Evolutionary conservation across 345 rosid genomes (phyloP), one percentile per base, ranked within the genome.

Genomic region (Crucihimalaya himalaica): DNA sequence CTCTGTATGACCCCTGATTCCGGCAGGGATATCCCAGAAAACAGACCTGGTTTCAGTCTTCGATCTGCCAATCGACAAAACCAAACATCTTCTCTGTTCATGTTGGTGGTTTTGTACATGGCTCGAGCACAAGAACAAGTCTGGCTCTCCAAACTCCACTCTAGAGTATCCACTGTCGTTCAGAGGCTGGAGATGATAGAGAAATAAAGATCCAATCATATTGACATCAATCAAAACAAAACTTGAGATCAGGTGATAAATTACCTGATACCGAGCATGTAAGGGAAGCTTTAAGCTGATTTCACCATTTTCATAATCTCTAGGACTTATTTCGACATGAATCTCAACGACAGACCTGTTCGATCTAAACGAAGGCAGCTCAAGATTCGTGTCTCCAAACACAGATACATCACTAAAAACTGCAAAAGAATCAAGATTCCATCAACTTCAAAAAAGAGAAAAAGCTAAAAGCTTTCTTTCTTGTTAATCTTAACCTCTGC

Each of bases 361-460:
- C 23, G 97, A 91, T 70, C 54, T 84, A 70, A 89, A 75, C 14
- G 96, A 83, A 23, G 97, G 97, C 74, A 86, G 75, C 70, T 95
- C 99, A 59, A 95, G 85, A 82, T 95, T 86, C 48, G 86, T 84
- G 77, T 90, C 99, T 78, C 99, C 97, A 14, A 86, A 87, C 70
- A 88, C 97, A 66, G 88, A 88, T 31, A 84, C 74, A 20, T 82
- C 82, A 39, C 69, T 66, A 23, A 79, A 92, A 23, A 25, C 99
- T 91, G 84, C 78, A 79, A 77, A 19, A 51, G 25, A 55, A 47
- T 40, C 45, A 70, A 37, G 19, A 37, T 8, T 34, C 25, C 42
- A 43, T 76, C 35, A 68, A 29, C 42, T n/a, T 37, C 4, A 29
- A 23, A 28, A 34, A 23, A 15, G 2, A 12, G 16, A 57, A 16